phyloP scores from a whole-genome alignment of 169 alveolate genomes.

The Plasmodium knowlesi region DNA sequence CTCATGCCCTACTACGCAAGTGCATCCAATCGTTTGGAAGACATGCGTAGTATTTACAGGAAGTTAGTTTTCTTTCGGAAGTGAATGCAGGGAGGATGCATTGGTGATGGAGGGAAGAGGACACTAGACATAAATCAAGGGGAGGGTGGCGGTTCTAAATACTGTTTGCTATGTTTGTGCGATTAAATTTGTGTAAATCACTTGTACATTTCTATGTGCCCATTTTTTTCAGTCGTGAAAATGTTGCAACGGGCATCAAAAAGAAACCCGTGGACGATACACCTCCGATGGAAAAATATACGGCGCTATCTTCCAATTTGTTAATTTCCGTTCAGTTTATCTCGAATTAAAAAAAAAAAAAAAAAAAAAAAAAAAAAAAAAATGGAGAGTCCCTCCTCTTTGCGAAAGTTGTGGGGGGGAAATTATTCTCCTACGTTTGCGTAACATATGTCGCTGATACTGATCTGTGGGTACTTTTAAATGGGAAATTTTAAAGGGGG shows the following conservation, averaged over 20 bases:
- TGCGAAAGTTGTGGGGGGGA: background rate
- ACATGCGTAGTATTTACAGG: background rate
- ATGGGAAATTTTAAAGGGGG: background rate
- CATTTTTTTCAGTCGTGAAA: background rate
- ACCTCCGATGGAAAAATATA: background rate
- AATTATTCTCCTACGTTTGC: background rate
- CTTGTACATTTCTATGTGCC: background rate
- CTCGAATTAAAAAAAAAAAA: too few relatives aligned
- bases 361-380: too few relatives aligned
- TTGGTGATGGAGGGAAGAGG: background rate
- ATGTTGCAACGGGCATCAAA: background rate
- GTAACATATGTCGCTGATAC: background rate
- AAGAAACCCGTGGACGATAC: background rate
- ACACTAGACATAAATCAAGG: background rate
- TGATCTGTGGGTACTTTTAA: background rate
- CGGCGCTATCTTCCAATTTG: background rate
- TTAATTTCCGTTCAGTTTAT: background rate
- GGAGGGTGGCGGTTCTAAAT: background rate
- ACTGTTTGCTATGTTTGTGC: background rate
- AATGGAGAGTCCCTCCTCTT: background rate
- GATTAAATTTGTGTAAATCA: background rate
- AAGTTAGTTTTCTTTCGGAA: background rate
- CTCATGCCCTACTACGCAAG: background rate
- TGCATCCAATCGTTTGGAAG: too few relatives aligned
- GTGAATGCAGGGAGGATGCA: background rate